These are phyloP conservation scores for Penicillium sp. DNA, from an alignment of 2,329 filamentous ascomycete species.

Conservation along the genomic window DNA sequence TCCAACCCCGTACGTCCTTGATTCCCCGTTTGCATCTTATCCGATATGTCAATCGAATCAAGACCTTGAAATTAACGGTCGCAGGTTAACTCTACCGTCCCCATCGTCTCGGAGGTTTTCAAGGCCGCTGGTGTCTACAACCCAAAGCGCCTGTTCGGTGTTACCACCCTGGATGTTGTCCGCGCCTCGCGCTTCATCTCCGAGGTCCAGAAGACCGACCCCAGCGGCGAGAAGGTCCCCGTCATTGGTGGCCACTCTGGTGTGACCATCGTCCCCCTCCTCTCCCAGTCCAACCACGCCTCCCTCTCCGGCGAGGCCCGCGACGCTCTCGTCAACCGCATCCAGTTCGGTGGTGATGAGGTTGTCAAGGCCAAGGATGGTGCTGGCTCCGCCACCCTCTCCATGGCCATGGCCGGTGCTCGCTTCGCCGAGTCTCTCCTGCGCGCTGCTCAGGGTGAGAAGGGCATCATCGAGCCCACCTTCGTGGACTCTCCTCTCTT, in stretches of 20 bases:
- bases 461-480: conserved; percentile 91
- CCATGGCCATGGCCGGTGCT: conserved; percentile 95
- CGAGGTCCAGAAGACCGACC: conserved; percentile 87
- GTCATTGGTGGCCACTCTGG: conserved; percentile 97
- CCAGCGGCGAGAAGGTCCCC: conserved; percentile 87
- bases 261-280: conserved; percentile 96
- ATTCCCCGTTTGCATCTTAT: background rate
- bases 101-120: conserved; percentile 95
- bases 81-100: conserved; percentile 94
- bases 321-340: conserved; percentile 80
- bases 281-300: conserved; percentile 88
- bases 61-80: background rate
- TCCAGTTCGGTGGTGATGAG: conserved; percentile 99
- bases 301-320: conserved; percentile 74
- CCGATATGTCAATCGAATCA: too few species aligned
- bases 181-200: conserved; percentile 97
- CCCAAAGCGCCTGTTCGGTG: conserved; percentile 98
- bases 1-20: conserved; percentile 73
- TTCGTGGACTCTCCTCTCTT: conserved; percentile 96
- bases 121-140: conserved; percentile 96
- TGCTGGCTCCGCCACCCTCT: conserved; percentile 93
- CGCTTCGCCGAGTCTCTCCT: conserved; percentile 86
- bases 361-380: conserved; percentile 99
- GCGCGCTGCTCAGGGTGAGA: conserved; percentile 88
- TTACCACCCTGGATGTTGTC: conserved; percentile 98